Base-by-base conservation (phyloP, 768 basidiomycete species). In the Dacryopinax spathularia region DNA sequence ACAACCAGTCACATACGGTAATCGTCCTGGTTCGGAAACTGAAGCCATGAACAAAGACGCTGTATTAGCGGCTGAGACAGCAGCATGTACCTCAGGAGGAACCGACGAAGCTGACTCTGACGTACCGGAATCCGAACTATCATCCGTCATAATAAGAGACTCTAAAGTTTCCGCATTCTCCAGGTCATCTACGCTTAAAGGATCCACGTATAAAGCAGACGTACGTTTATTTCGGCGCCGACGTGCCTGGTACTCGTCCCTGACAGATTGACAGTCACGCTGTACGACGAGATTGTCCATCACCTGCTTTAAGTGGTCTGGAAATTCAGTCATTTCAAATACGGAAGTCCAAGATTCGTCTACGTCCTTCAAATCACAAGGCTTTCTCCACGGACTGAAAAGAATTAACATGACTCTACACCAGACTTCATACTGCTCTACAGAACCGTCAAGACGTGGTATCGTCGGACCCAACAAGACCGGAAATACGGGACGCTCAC, bases 221-320 rank as follows among this genome's bases (percentile, higher is more conserved):
- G 12, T 10, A 10, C 36, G 10, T n/a, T 37, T 37, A n/a, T n/a
- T 10, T n/a, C n/a, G 36, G 18, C 25, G 3, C 31, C 29, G 25
- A 6, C 5, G 10, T 9, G 15, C 3, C 22, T 6, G 13, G 31
- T 13, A 20, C 12, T 13, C 12, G n/a, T n/a, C n/a, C n/a, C n/a
- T n/a, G n/a, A n/a, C n/a, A 15, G 13, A 15, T 15, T 20, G 12
- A 65, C 75, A 70, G 60, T 74, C 70, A 41, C 74, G 68, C 5
- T 73, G 48, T 33, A 70, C 74, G 41, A 78, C 76, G 68, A 80
- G 77, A 44, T 80, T 79, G 7, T 76, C 64, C 64, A 78, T 72
- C 9, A 72, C 65, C 0, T 48, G 12, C 60, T 25, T 36, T 10
- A 70, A 36, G 3, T 60, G 22, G 1, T 36, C 0, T 16, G 63